Base-by-base conservation (phyloP, 352 stramenopile species). In the Globisporangium mamillatum region DNA sequence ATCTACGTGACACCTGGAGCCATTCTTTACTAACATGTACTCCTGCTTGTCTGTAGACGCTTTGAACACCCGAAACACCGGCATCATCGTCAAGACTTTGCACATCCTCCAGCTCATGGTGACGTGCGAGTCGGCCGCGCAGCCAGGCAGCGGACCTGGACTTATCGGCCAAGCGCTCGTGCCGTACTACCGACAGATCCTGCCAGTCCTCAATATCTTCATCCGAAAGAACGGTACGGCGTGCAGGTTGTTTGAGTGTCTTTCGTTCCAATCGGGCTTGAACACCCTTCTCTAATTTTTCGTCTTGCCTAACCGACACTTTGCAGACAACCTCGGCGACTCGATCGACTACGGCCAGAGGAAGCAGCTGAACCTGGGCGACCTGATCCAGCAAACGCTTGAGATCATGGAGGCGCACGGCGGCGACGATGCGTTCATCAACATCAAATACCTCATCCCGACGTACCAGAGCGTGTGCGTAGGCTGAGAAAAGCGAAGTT, bases 401-500 rank as follows among this genome's bases (percentile, higher is more conserved):
- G 96, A 99, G 74, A 90, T 97, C 66, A 97, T 99, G 73, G 97
- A 99, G 76, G 89, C 92, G 6, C 91, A 98, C 66, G 97, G 97
- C 34, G 97, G 97, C 20, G 91, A 98, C 72, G 93, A 99, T 75
- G 97, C 97, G 4, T 99, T 99, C 76, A 98, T 99, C 75, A 99
- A 99, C 81, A 99, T 99, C 77, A 99, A 99, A 72, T 99, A 99
- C 70, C 89, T 99, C 64, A 80, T 99, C 25, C 97, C 97, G 3
- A 98, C 96, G 1, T 99, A 98, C 79, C 93, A 99, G 77, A 98
- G 92, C 71, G 91, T 95, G 9, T 95, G 87, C 46, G 81, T 93
- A 10, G 84, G 85, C 53, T 95, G 69, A 50, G 12, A 52, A 52
- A 52, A 52, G 14, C 12, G 18, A 52, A 22, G 67, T 32, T 32